Base-by-base conservation (phyloP, 1,139 yeast species). In the Hanseniaspora uvarum region DNA sequence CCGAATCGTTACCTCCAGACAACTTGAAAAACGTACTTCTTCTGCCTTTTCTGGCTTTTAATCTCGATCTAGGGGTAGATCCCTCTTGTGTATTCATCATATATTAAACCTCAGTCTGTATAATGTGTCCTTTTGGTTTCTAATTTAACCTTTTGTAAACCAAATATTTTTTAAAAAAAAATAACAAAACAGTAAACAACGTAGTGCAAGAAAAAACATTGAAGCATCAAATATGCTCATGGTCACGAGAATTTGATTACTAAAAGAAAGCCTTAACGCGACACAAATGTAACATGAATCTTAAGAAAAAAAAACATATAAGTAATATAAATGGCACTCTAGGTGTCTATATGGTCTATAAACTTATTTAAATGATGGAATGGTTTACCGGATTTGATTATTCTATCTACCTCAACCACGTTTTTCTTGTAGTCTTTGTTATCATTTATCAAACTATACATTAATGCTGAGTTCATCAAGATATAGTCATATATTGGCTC, bases 401-500 rank as follows among this genome's bases (percentile, higher is more conserved):
- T 76, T 48, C 75, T 69, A 59, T 79, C 77, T 0, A 97, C 98
- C 45, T 81, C 64, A 55, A 71, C 72, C 5, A 87, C 94, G 16
- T 97, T 98, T 18, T 79, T 77, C 57, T 73, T 76, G 89, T 94
- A 89, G 60, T 77, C 71, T 19, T 67, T 66, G 2, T 88, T 80
- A 3, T 73, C 65, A 2, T 94, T 95, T 18, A 85, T 76, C 21
- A 88, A 79, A 39, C 83, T 86, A 0, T 94, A 92, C 57, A 92
- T 70, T 0, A 95, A 95, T 5, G 92, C 92, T 40, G 94, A 75
- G 66, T 92, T 92, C 76, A 92, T 70, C 57, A 89, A 68, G 21
- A 92, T 92, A 68, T 88, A 92, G 69, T 92, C 96, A 53, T 83
- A 80, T 21, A 89, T 69, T 1, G 98, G 87, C 18, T 49, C 41